A percentile compares a stretch with the other conserved stretches of the same genome.
Conservation (phyloP, 2,329 filamentous ascomycete genomes). For the Apiospora phragmitis region DNA sequence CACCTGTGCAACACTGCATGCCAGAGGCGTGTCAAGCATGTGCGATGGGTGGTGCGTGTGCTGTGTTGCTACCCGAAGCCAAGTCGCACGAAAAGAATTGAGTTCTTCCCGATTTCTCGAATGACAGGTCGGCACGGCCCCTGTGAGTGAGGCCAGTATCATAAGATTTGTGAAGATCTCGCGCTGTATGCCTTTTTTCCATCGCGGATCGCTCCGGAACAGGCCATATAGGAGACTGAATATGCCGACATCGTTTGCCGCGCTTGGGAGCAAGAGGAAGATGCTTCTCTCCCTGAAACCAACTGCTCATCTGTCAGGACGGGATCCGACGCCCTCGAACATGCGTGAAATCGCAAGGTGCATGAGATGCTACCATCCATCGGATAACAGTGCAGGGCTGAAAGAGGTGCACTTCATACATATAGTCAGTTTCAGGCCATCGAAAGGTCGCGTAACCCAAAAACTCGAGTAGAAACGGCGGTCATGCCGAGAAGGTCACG, state of each 20-base stretch:
- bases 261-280: neutral
- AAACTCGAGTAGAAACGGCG: constrained; percentile 24
- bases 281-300: neutral
- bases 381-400: neutral
- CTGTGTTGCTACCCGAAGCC: constrained; percentile 8
- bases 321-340: neutral
- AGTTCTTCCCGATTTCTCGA: neutral
- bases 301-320: neutral
- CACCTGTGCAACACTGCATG: neutral
- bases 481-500: constrained; percentile 26
- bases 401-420: neutral
- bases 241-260: neutral
- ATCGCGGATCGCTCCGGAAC: neutral
- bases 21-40: neutral
- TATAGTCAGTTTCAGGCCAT: neutral
- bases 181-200: neutral
- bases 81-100: neutral
- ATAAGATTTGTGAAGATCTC: neutral
- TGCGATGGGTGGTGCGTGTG: neutral
- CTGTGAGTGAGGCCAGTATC: neutral
- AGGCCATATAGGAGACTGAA: neutral
- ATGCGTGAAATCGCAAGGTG: neutral
- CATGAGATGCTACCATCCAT: neutral
- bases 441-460: constrained; percentile 22
- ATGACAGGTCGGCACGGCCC: neutral